Evolutionary conservation across 495 filamentous ascomycete genomes (phyloP).

Genomic region (Arthonia radiata): DNA sequence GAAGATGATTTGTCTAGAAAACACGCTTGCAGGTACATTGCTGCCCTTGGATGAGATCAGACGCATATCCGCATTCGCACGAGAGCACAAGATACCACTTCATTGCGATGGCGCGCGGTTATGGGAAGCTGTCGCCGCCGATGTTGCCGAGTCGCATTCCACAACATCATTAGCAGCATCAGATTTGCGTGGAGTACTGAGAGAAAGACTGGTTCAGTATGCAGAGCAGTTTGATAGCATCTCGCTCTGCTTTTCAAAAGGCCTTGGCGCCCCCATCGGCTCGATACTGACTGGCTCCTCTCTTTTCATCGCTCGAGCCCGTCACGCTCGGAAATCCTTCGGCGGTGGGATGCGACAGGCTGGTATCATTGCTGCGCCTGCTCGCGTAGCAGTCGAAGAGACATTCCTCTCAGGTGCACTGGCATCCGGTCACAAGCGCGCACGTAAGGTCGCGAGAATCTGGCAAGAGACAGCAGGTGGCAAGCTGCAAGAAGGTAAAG

Average conservation of each 20-base stretch:
- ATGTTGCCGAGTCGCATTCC: too few relatives aligned
- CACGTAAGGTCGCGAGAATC: too few relatives aligned
- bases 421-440: too few relatives aligned
- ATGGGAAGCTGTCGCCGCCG: conserved; percentile 23
- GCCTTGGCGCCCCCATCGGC: conserved; percentile 70
- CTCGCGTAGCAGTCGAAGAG: conserved; percentile 33
- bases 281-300: conserved; percentile 46
- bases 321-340: conserved; percentile 63
- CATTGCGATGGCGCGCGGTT: conserved; percentile 72
- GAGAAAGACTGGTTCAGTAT: conserved; percentile 42
- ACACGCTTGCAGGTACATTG: conserved; percentile 56
- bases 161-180: too few relatives aligned
- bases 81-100: conserved; percentile 35
- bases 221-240: conserved; percentile 53
- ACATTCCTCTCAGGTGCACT: too few relatives aligned
- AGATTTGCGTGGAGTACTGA: too few relatives aligned
- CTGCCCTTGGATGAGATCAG: conserved; percentile 47
- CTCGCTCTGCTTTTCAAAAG: conserved; percentile 70
- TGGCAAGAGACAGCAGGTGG: too few relatives aligned
- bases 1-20: conserved; percentile 59
- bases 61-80: conserved; percentile 45
- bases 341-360: conserved; percentile 64
- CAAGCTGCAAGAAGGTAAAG: too few relatives aligned
- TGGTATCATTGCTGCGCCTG: conserved; percentile 33
- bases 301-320: conserved; percentile 40